A percentile compares a stretch with the other conserved stretches of the same genome.
phyloP scores from a whole-genome alignment of 495 filamentous ascomycete genomes.

The Barbatosphaeria neglecta region DNA sequence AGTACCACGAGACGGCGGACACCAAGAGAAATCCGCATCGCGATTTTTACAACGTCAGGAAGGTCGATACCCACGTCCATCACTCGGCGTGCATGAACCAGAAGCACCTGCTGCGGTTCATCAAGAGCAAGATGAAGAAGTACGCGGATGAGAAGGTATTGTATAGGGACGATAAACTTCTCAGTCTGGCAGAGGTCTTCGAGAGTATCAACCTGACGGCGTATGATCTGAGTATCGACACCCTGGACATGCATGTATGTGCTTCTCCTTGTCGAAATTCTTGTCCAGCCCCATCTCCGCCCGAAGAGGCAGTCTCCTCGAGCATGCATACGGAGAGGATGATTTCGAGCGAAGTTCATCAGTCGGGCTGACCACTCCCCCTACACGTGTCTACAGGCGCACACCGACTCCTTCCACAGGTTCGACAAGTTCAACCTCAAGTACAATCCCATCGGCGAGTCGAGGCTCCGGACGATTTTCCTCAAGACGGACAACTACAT shows the following conservation, averaged over 20 bases:
- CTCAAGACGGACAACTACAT: constrained; percentile 98
- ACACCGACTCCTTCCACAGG: constrained; percentile 95
- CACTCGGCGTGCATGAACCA: constrained; percentile 99
- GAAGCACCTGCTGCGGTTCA: constrained; percentile 94
- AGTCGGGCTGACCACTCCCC: no score
- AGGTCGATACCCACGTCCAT: constrained; percentile 98
- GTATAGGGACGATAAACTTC: constrained; percentile 81
- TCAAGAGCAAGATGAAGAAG: constrained; percentile 99
- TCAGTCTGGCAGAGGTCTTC: constrained; percentile 89
- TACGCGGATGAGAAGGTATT: constrained; percentile 87
- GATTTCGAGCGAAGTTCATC: no score
- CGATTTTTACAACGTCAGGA: constrained; percentile 98
- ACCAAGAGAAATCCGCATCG: constrained; percentile 93
- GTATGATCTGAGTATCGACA: constrained; percentile 97
- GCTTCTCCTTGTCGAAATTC: no score
- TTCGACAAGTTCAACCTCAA: constrained; percentile 99
- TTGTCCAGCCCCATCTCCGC: no score
- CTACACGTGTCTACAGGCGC: constrained; percentile 45
- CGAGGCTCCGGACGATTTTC: constrained; percentile 88
- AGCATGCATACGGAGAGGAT: no score
- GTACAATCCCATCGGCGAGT: constrained; percentile 96
- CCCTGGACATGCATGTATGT: constrained; percentile 87
- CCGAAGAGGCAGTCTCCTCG: no score
- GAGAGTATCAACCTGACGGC: constrained; percentile 93
- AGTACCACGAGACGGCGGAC: constrained; percentile 95